Conservation (phyloP, 129 eudicot genomes). For the Chrysanthemum makinoi region DNA sequence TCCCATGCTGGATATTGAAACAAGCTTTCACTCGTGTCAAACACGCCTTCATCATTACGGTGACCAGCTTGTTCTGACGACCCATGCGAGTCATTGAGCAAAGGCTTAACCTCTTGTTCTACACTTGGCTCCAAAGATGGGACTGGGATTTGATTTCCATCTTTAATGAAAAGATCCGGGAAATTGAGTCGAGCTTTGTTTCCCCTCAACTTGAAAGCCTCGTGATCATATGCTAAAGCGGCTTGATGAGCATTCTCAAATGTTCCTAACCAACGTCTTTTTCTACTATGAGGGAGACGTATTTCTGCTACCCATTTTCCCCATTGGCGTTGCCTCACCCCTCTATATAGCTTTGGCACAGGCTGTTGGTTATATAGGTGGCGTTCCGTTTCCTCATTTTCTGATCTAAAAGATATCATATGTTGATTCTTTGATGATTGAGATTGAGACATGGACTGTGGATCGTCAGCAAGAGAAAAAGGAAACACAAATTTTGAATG, state of each 20-base stretch:
- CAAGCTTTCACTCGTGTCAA: conserved; percentile 20
- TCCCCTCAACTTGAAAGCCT: conserved; percentile 49
- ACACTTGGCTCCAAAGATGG: conserved; percentile 17
- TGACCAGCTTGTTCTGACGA: conserved; percentile 13
- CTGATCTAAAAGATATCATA: conserved; percentile 39
- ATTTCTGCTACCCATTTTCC: conserved; percentile 61
- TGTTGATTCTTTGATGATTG: conserved; percentile 24
- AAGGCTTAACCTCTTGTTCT: conserved; percentile 21
- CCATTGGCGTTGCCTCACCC: conserved; percentile 47
- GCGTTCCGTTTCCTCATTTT: background rate
- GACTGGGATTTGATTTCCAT: conserved; percentile 9
- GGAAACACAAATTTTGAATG: conserved; percentile 41
- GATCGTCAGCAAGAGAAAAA: conserved; percentile 33
- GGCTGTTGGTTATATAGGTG: background rate
- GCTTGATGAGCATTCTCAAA: conserved; percentile 39
- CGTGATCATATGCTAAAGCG: conserved; percentile 47
- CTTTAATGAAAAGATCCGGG: conserved; percentile 32
- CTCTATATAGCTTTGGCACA: conserved; percentile 37
- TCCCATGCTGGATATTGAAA: conserved; percentile 31
- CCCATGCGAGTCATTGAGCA: conserved; percentile 5
- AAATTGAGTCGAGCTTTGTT: conserved; percentile 39
- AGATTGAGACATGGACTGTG: background rate
- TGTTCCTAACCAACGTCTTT: conserved; percentile 50
- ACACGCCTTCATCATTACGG: conserved; percentile 6
- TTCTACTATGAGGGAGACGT: conserved; percentile 42